phyloP scores from a whole-genome alignment of 495 filamentous ascomycete genomes.

The Xeromyces bisporus region DNA sequence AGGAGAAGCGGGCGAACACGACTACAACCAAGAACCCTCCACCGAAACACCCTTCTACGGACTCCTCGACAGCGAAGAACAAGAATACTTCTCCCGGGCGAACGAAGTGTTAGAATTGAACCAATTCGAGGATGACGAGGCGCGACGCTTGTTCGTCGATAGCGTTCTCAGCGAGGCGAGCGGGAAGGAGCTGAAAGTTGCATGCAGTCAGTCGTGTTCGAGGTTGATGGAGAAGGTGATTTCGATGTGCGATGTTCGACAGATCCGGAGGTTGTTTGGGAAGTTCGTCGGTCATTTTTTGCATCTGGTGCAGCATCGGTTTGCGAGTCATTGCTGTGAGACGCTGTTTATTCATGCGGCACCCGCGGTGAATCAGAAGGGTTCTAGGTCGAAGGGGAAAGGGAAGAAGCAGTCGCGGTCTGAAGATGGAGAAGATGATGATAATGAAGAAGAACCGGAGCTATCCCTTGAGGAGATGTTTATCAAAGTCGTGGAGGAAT shows the following conservation, averaged over 20 bases:
- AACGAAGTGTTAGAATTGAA: conserved; percentile 79
- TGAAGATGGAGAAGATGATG: conserved; percentile 16
- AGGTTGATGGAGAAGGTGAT: conserved; percentile 84
- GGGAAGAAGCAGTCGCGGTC: conserved; percentile 14
- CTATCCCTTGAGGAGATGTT: conserved; percentile 73
- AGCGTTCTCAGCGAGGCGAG: conserved; percentile 74
- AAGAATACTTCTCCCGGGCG: conserved; percentile 83
- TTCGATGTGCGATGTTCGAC: conserved; percentile 54
- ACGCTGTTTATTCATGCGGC: conserved; percentile 74
- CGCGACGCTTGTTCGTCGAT: conserved; percentile 60
- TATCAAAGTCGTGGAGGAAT: conserved; percentile 60
- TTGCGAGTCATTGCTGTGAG: conserved; percentile 94
- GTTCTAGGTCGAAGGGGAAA: conserved; percentile 29
- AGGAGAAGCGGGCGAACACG: conserved; percentile 4
- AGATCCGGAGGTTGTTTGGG: conserved; percentile 71
- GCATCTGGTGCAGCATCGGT: conserved; percentile 78
- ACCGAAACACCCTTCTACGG: conserved; percentile 62
- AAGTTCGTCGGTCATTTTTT: conserved; percentile 81
- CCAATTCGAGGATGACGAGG: conserved; percentile 62
- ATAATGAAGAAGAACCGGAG: conserved; percentile 17
- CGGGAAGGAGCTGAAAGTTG: conserved; percentile 90
- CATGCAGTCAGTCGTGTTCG: conserved; percentile 87
- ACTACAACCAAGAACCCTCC: conserved; percentile 3
- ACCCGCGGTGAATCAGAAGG: conserved; percentile 49
- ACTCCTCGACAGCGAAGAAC: conserved; percentile 73